Evolutionary conservation across 2,329 filamentous ascomycete species (phyloP), one percentile per base, ranked within the genome.

Genomic region (Phaeosphaeriaceae sp.): DNA sequence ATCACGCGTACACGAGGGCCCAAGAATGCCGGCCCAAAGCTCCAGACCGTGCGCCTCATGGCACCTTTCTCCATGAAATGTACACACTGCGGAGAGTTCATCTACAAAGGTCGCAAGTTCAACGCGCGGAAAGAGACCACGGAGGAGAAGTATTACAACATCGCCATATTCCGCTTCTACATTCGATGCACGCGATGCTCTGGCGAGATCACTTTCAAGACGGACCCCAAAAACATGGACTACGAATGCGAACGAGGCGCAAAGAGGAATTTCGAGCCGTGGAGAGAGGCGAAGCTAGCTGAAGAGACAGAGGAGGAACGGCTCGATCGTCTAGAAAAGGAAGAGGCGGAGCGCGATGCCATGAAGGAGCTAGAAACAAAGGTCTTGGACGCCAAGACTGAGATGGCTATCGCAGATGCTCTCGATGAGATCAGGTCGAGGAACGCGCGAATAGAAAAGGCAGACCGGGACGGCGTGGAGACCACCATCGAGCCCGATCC

Each of bases 301-400:
- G 85, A 92, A 64, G 94, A 97, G 80, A 94, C 91, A 1, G 91
- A 96, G 65, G 92, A 98, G 75, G 88, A 97, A 80, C 84, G 91
- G 44, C 82, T 98, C 7, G 92, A 97, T 76, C 83, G 95, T 24
- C 79, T 98, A 5, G 93, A 97, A 80, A 79, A 83, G 42, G 91
- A 96, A 72, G 90, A 88, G 64, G 86, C 89, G 57, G 92, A 97
- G 77, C 85, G 88, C 64, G 93, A 97, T 76, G 92, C 92, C 21
- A 99, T 99, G 96, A 91, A 91, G 56, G 93, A 97, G 74, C 80
- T 99, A 48, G 95, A 99, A 80, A 89, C 91, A 62, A 98, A 98
- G 81, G 97, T 94, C 54, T 81, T 91, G 21, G 95, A 99, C 76
- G 93, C 93, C 1, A 93, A 95, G 81, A 85, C 90, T 42, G 95